A percentile compares a stretch with the other conserved stretches of the same genome.
phyloP scores from a whole-genome alignment of 495 filamentous ascomycete species.

The Xylaria grammica region DNA sequence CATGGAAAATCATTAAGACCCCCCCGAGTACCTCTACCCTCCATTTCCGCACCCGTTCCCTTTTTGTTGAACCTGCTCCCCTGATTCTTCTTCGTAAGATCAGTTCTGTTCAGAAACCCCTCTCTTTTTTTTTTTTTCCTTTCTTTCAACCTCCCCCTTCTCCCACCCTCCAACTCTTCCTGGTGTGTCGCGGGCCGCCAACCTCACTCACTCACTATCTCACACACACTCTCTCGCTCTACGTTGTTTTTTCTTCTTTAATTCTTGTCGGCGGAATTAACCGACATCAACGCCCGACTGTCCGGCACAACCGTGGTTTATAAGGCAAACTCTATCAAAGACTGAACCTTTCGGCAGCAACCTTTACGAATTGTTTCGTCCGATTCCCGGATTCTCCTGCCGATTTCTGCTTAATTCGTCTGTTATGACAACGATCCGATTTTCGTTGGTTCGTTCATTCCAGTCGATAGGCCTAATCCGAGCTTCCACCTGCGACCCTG shows the following conservation, averaged over 20 bases:
- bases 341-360: conserved; percentile 23
- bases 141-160: conserved; percentile 24
- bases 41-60: conserved; percentile 27
- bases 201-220: conserved; percentile 24
- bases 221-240: conserved; percentile 33
- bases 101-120: conserved; percentile 41
- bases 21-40: conserved; percentile 37
- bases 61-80: conserved; percentile 36
- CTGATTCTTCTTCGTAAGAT: conserved; percentile 39
- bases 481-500: conserved; percentile 6
- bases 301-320: conserved; percentile 42
- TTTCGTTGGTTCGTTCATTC: conserved; percentile 26
- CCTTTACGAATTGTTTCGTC: conserved; percentile 23
- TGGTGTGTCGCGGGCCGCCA: conserved; percentile 42
- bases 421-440: conserved; percentile 24
- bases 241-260: conserved; percentile 36
- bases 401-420: conserved; percentile 38
- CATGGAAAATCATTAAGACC: conserved; percentile 43
- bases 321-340: conserved; percentile 28
- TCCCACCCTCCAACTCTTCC: conserved; percentile 22
- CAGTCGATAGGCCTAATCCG: background rate
- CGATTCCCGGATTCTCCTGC: conserved; percentile 40
- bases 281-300: conserved; percentile 38
- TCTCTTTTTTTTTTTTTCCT: conserved; percentile 31
- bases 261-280: conserved; percentile 22